phyloP scores from a whole-genome alignment of 2,329 filamentous ascomycete species.

The Aspergillus oerlinghausenensis region DNA sequence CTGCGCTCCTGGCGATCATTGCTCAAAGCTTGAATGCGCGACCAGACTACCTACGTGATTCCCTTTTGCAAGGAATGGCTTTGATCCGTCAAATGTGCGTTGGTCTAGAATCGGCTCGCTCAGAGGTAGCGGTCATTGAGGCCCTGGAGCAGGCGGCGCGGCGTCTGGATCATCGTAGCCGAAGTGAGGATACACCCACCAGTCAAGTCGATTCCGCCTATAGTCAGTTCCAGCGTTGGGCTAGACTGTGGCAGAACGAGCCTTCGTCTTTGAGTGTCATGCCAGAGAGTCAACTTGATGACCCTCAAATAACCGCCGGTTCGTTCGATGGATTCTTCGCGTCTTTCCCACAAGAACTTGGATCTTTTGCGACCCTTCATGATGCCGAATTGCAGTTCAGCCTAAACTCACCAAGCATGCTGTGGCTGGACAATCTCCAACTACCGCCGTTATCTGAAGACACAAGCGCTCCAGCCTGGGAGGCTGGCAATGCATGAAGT shows the following conservation, averaged over 20 bases:
- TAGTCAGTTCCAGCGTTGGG: slow-evolving; percentile 43
- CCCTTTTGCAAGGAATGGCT: slow-evolving; percentile 40
- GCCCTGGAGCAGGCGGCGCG: slow-evolving; percentile 42
- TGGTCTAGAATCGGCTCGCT: slow-evolving; percentile 44
- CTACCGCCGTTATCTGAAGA: too few relatives aligned
- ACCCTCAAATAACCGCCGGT: background rate
- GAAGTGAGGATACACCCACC: slow-evolving; percentile 10
- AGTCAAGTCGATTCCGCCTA: slow-evolving; percentile 37
- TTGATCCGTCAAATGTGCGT: slow-evolving; percentile 46
- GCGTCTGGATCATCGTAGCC: slow-evolving; percentile 35
- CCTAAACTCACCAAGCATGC: too few relatives aligned
- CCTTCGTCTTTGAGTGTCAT: background rate
- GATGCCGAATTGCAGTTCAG: too few relatives aligned
- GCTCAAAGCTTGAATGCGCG: slow-evolving; percentile 24
- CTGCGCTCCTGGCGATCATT: slow-evolving; percentile 43
- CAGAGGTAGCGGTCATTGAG: slow-evolving; percentile 45
- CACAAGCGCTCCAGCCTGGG: too few relatives aligned
- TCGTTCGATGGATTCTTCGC: slow-evolving; percentile 17
- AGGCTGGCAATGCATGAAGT: too few relatives aligned
- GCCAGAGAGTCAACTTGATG: slow-evolving; percentile 2
- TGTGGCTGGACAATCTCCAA: too few relatives aligned
- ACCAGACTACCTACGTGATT: slow-evolving; percentile 29
- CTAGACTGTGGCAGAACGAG: slow-evolving; percentile 35
- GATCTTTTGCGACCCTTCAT: slow-evolving; percentile 8
- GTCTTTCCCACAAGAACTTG: slow-evolving; percentile 13